Conservation (phyloP, 2,329 filamentous ascomycete species). For the Penicillium sp. region DNA sequence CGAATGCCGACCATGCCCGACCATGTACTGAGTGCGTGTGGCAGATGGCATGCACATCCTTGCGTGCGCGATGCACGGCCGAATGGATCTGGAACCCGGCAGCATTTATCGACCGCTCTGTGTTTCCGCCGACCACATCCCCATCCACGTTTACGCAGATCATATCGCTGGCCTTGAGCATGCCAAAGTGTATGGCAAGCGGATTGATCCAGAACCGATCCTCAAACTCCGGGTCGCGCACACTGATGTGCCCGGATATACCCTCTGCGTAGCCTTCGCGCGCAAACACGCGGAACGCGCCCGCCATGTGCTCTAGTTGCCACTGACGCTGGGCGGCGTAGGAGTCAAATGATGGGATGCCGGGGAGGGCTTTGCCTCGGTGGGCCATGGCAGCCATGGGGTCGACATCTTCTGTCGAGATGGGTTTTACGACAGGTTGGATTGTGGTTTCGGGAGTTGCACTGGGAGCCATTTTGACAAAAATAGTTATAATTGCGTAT, state of each 20-base stretch:
- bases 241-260: conserved; percentile 64
- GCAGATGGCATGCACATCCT: conserved; percentile 64
- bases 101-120: conserved; percentile 46
- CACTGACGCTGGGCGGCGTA: conserved; percentile 58
- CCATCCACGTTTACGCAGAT: conserved; percentile 62
- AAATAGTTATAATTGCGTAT: too few species aligned
- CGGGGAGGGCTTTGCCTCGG: conserved; percentile 1
- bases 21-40: conserved; percentile 66
- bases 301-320: conserved; percentile 57
- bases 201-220: conserved; percentile 66
- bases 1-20: conserved; percentile 66
- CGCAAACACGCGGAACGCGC: conserved; percentile 65
- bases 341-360: conserved; percentile 42
- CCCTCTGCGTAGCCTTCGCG: conserved; percentile 65
- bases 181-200: conserved; percentile 61
- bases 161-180: conserved; percentile 63
- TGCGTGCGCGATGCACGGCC: conserved; percentile 61
- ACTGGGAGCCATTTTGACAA: conserved; percentile 8
- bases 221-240: conserved; percentile 61
- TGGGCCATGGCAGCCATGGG: conserved; percentile 10
- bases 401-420: background rate
- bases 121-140: conserved; percentile 55
- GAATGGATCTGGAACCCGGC: conserved; percentile 69
- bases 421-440: background rate
- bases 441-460: background rate